These are phyloP conservation scores for Calonectria ilicicola DNA, from an alignment of 2,329 filamentous ascomycete genomes.

Conservation along the genomic window DNA sequence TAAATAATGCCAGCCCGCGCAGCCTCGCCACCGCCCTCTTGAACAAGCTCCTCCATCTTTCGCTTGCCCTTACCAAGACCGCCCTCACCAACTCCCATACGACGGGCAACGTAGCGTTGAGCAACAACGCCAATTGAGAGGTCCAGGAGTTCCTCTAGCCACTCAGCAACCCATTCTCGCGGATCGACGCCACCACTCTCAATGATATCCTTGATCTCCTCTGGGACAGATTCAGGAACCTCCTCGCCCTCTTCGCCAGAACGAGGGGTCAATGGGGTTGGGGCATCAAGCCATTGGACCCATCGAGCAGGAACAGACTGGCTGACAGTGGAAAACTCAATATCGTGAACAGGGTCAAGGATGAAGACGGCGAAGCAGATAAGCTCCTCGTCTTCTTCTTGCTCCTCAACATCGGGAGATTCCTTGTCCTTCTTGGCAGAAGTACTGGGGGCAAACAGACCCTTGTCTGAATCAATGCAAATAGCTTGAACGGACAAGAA, in stretches of 20 bases:
- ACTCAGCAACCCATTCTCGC: conserved; percentile 96
- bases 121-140: conserved; percentile 87
- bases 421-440: conserved; percentile 67
- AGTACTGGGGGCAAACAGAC: conserved; percentile 74
- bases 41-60: conserved; percentile 66
- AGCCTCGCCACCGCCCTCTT: conserved; percentile 69
- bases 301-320: conserved; percentile 87
- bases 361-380: conserved; percentile 83
- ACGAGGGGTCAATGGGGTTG: conserved; percentile 66
- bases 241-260: conserved; percentile 61
- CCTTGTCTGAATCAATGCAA: conserved; percentile 70
- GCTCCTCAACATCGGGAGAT: conserved; percentile 62
- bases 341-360: conserved; percentile 90
- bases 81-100: conserved; percentile 96
- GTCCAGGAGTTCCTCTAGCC: conserved; percentile 89
- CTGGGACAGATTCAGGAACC: conserved; percentile 65
- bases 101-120: conserved; percentile 91
- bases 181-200: conserved; percentile 83
- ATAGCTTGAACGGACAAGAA: conserved; percentile 97
- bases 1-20: conserved; percentile 69
- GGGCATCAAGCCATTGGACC: conserved; percentile 91
- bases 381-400: conserved; percentile 68
- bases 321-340: conserved; percentile 85
- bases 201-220: conserved; percentile 89
- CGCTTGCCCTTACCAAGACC: conserved; percentile 72